Base-by-base conservation (phyloP, 2,329 filamentous ascomycete genomes). In the Fonsecaea monophora region DNA sequence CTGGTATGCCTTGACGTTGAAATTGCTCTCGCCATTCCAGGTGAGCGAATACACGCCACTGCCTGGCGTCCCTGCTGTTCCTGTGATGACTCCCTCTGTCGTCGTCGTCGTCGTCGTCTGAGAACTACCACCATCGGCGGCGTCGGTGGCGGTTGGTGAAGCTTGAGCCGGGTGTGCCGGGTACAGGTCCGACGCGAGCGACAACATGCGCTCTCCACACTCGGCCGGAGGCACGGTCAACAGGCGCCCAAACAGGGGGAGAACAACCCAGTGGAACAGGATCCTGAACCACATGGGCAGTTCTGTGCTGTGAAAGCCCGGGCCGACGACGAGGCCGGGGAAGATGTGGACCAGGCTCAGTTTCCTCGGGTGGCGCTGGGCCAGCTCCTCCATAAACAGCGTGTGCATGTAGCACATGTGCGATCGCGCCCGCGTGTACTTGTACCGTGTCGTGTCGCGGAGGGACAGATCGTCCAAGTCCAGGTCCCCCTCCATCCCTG, bases 241-340 rank as follows among this genome's bases (percentile, higher is more conserved):
- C 37, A 73, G 73, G 61, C 71, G 72, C 0, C 66, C 65, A 9
- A 74, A 32, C 25, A 78, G 34, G 2, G 75, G 74, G 42, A 53
- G 1, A 30, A 62, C 4, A 21, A 59, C 1, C 56, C 61, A 53
- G 45, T 38, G 67, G 70, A 74, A 78, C 32, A 75, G 1, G 0
- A 74, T 32, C 21, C 71, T 73, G 54, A 77, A 75, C 75, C 76
- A 80, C 1, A 60, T 30, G 8, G 77, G 76, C 18, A 74, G 68
- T 1, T 67, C 72, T 0, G 68, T 57, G 30, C 65, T 73, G 30
- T 73, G 68, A 38, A 77, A 78, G 0, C 34, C 71, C 0, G 74
- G 74, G 0, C 74, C 75, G 7, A 76, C 68, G 2, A 79, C 77
- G 0, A 80, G 66, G 0, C 77, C 75, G 0, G 78, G 78, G 54